These are phyloP conservation scores for Exserohilum turcica DNA, from an alignment of 2,329 filamentous ascomycete genomes.

Conservation along the genomic window DNA sequence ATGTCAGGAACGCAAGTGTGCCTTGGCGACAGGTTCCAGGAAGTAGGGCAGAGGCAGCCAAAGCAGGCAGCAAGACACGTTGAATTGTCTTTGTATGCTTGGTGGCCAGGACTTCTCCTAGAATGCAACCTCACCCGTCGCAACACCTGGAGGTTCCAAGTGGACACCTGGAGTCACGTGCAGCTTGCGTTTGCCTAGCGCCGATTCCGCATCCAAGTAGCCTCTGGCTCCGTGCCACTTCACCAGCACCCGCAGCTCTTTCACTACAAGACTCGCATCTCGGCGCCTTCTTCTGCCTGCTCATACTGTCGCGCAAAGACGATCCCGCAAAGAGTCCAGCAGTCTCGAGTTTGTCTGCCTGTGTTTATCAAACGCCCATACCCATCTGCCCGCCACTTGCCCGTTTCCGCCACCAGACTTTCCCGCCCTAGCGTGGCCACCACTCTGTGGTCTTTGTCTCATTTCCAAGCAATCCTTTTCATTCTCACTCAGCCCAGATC, in stretches of 20 bases:
- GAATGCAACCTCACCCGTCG: slow-evolving; percentile 19
- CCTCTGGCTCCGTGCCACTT: slow-evolving; percentile 8
- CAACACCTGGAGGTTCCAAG: slow-evolving; percentile 32
- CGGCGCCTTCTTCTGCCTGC: neutral
- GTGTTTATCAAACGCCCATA: neutral
- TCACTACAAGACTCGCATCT: neutral
- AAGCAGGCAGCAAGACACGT: neutral
- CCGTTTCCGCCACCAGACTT: slow-evolving; percentile 12
- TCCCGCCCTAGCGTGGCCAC: slow-evolving; percentile 17
- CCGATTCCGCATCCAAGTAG: slow-evolving; percentile 16
- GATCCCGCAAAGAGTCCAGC: neutral
- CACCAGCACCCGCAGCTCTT: slow-evolving; percentile 1
- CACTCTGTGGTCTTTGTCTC: slow-evolving; percentile 19
- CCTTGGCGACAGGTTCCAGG: neutral
- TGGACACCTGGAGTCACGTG: slow-evolving; percentile 34
- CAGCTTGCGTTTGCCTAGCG: slow-evolving; percentile 20
- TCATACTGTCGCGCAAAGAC: neutral
- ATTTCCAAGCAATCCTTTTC: slow-evolving; percentile 16
- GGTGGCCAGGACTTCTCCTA: slow-evolving; percentile 11
- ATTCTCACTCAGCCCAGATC: slow-evolving; percentile 1
- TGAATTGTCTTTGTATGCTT: neutral
- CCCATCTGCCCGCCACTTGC: slow-evolving; percentile 3
- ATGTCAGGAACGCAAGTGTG: slow-evolving; percentile 14
- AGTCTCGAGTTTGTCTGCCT: neutral
- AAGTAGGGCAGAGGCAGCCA: neutral